Evolutionary conservation across 2,329 filamentous ascomycete genomes (phyloP).

Genomic region (Sphaerulina vaccinii): DNA sequence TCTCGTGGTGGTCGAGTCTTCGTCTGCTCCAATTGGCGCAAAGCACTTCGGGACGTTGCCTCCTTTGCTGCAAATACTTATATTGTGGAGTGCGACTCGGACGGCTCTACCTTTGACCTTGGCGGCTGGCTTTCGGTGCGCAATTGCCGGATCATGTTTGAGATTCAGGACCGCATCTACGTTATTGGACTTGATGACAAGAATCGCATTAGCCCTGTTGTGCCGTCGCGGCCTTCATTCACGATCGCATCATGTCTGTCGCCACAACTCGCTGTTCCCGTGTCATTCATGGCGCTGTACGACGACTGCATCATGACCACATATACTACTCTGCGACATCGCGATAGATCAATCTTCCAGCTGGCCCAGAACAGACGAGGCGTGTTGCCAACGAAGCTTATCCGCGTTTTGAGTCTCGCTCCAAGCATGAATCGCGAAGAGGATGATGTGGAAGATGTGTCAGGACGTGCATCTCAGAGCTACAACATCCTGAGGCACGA

Average conservation of each 20-base stretch:
- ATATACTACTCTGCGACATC: slow-evolving; percentile 40
- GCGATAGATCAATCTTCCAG: slow-evolving; percentile 16
- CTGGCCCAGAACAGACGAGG: slow-evolving; percentile 25
- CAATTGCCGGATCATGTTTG: slow-evolving; percentile 45
- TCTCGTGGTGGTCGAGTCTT: slow-evolving; percentile 46
- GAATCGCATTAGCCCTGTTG: slow-evolving; percentile 14
- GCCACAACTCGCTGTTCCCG: slow-evolving; percentile 43
- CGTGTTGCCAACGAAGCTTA: slow-evolving; percentile 43
- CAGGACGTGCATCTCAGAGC: not conserved
- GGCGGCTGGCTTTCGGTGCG: slow-evolving; percentile 49
- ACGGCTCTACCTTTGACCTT: slow-evolving; percentile 44
- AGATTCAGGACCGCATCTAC: slow-evolving; percentile 46
- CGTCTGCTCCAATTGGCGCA: slow-evolving; percentile 46
- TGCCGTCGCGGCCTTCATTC: slow-evolving; percentile 26
- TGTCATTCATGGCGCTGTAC: slow-evolving; percentile 50
- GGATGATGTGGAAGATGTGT: not conserved
- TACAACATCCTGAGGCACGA: slow-evolving; percentile 6
- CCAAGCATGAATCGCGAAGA: slow-evolving; percentile 23
- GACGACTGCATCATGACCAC: slow-evolving; percentile 51
- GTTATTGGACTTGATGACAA: slow-evolving; percentile 43
- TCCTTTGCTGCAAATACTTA: slow-evolving; percentile 27
- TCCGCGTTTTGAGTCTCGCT: slow-evolving; percentile 42
- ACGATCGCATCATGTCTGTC: slow-evolving; percentile 38
- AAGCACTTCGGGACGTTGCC: slow-evolving; percentile 28
- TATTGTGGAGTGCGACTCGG: slow-evolving; percentile 45